Evolutionary conservation across 495 filamentous ascomycete species (phyloP), one percentile per base, ranked within the genome.

Genomic region (Aspergillus nidulans): DNA sequence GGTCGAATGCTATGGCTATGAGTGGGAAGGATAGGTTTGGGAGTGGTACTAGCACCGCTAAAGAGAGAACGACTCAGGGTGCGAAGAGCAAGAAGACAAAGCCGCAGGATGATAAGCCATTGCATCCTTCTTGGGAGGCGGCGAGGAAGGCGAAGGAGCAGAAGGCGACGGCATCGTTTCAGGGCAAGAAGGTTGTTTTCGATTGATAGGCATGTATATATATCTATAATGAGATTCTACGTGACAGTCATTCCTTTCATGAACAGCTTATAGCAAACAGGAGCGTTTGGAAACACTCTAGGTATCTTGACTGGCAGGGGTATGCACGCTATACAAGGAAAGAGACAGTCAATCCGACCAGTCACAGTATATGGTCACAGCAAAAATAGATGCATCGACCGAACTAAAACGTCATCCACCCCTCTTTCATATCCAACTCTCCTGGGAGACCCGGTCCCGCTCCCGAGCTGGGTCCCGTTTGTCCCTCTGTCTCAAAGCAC

Each of bases 101-200:
- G 57, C 62, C 70, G 0, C 74, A 73, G 62, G 82, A 78, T 61
- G 73, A 80, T 60, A 88, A 86, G 65, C 76, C 85, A 6, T 66
- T 97, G 61, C 94, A 98, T 82, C 94, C 94, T 9, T 92, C 87
- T 49, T 98, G 94, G 94, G 87, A 90, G 70, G 94, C 94, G 6
- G 89, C 86, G 40, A 88, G 84, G 76, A 86, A 85, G 72, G 86
- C 84, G 15, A 97, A 97, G 71, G 89, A 91, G 71, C 65, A 77
- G 65, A 64, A 77, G 61, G 23, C 64, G 40, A 65, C 81, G 20
- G 81, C 82, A 34, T 74, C 79, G 8, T 96, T 94, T 60, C 69
- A 86, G 66, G 95, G 94, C 40, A 94, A 86, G 80, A 97, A 96
- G 77, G 84, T 96, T 47, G 81, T 82, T 0, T 98, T 98, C 75